Evolutionary conservation across 495 filamentous ascomycete species (phyloP).

Genomic region (Xanthoparmelia taractica): DNA sequence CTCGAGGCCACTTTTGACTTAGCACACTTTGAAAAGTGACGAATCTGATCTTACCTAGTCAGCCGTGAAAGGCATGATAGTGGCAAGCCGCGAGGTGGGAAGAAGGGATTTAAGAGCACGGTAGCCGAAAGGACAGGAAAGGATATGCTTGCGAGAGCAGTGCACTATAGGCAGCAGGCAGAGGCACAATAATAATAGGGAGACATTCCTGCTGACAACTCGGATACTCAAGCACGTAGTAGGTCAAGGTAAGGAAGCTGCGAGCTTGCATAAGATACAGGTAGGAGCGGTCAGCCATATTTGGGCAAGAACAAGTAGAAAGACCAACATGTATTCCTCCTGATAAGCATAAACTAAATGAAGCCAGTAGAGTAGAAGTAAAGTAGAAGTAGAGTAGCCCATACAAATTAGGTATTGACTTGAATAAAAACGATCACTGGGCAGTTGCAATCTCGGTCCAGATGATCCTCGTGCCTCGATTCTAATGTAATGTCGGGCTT

Average conservation of each 20-base stretch:
- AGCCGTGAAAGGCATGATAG: neutral
- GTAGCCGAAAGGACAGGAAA: neutral
- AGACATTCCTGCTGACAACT: neutral
- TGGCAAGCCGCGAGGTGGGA: neutral
- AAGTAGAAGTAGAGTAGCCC: too few species aligned
- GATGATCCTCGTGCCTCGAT: neutral
- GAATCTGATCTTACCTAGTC: neutral
- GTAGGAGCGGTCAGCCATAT: neutral
- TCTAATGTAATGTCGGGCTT: neutral
- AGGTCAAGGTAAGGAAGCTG: neutral
- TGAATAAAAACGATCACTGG: too few species aligned
- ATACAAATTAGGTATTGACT: too few species aligned
- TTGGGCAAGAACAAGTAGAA: too few species aligned
- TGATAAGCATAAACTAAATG: too few species aligned
- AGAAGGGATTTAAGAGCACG: neutral
- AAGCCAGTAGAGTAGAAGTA: too few species aligned
- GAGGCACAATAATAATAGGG: neutral
- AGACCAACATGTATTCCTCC: too few species aligned
- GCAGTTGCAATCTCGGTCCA: neutral
- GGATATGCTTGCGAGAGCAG: neutral
- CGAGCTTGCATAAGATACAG: neutral
- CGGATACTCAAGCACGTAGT: neutral
- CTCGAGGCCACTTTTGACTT: neutral
- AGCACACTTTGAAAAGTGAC: neutral
- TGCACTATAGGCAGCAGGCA: neutral